A percentile compares a stretch with the other conserved stretches of the same genome.
phyloP scores from a whole-genome alignment of 495 filamentous ascomycete species.

The Bacidia gigantensis region DNA sequence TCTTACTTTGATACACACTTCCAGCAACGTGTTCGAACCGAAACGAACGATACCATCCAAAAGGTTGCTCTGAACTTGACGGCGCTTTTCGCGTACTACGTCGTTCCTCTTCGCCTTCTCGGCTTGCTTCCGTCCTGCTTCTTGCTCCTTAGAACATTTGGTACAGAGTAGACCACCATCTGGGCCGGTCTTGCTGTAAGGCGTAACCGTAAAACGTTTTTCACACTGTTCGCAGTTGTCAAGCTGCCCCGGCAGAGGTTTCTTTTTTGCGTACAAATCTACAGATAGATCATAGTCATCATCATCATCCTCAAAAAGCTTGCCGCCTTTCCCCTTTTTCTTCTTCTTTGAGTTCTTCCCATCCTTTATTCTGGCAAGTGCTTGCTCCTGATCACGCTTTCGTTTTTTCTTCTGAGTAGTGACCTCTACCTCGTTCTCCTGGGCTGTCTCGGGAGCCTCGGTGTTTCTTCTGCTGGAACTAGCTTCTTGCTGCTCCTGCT shows the following conservation, averaged over 20 bases:
- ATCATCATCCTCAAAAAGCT: slow-evolving; percentile 33
- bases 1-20: slow-evolving; percentile 60
- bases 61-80: slow-evolving; percentile 62
- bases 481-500: slow-evolving; percentile 1
- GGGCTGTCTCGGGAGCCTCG: not conserved
- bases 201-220: slow-evolving; percentile 85
- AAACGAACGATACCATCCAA: slow-evolving; percentile 56
- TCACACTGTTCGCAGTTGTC: slow-evolving; percentile 77
- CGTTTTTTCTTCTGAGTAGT: slow-evolving; percentile 47
- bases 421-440: slow-evolving; percentile 19
- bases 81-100: slow-evolving; percentile 37
- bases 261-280: slow-evolving; percentile 45
- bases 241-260: slow-evolving; percentile 69
- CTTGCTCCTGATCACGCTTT: slow-evolving; percentile 45
- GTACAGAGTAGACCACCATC: slow-evolving; percentile 72
- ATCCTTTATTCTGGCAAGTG: slow-evolving; percentile 63
- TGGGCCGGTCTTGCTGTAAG: slow-evolving; percentile 73
- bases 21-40: slow-evolving; percentile 59
- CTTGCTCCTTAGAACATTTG: slow-evolving; percentile 68
- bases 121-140: slow-evolving; percentile 45
- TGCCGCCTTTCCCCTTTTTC: slow-evolving; percentile 36
- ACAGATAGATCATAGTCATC: slow-evolving; percentile 24
- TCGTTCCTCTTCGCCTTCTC: slow-evolving; percentile 44
- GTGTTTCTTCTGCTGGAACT: slow-evolving; percentile 7
- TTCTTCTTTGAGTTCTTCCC: slow-evolving; percentile 52